A percentile compares a stretch with the other conserved stretches of the same genome.
These are phyloP conservation scores for Lepraria neglecta DNA, from an alignment of 495 filamentous ascomycete genomes.

Conservation along the genomic window DNA sequence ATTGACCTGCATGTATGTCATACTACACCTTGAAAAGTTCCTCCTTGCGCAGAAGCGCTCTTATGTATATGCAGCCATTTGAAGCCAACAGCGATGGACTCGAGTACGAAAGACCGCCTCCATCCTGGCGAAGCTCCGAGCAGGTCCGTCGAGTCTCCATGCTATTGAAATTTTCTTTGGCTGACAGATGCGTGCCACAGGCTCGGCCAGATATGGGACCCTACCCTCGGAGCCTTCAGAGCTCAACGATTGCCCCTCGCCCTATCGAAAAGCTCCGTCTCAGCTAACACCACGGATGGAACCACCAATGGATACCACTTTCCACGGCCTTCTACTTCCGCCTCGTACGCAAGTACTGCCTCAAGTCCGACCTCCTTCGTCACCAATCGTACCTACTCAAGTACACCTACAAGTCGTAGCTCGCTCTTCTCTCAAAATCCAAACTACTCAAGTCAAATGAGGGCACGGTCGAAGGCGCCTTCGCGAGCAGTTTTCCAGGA, in stretches of 20 bases:
- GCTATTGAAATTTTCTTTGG: constrained; percentile 4
- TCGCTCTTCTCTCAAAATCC: constrained; percentile 10
- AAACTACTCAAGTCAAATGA: constrained; percentile 4
- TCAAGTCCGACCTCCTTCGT: constrained; percentile 7
- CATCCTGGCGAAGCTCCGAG: constrained; percentile 9
- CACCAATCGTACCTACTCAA: constrained; percentile 10
- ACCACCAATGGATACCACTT: not conserved
- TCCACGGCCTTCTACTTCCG: constrained; percentile 14
- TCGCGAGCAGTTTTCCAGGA: constrained; percentile 40
- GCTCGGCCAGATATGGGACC: constrained; percentile 21
- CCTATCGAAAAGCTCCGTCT: constrained; percentile 17
- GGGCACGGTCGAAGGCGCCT: constrained; percentile 1
- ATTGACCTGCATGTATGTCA: not conserved
- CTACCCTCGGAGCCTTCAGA: constrained; percentile 13
- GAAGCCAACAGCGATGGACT: not conserved
- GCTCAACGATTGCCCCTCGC: constrained; percentile 22
- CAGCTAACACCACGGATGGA: constrained; percentile 14
- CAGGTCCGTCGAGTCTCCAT: not conserved
- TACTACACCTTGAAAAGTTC: not conserved
- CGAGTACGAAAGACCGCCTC: constrained; percentile 14
- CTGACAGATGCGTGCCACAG: not conserved
- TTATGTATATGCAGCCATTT: not conserved
- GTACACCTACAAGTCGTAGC: constrained; percentile 10
- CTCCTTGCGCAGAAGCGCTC: not conserved
- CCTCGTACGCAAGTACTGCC: constrained; percentile 10